Conservation (phyloP, 2,329 filamentous ascomycete species). For the Penicillium crustosum region DNA sequence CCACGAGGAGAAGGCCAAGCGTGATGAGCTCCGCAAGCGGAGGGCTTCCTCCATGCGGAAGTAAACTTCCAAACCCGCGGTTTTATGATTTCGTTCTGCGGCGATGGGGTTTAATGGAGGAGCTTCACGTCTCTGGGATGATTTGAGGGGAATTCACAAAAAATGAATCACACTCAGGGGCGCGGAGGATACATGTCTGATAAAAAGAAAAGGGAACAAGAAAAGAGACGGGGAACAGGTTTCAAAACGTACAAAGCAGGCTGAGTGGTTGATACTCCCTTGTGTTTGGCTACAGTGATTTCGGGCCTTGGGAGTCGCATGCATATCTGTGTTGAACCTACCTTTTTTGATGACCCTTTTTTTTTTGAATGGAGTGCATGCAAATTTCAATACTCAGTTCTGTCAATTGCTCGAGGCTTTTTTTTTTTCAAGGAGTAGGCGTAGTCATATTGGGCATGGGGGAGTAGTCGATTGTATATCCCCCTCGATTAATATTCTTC, state of each 20-base stretch:
- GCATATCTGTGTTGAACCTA: conserved; percentile 28
- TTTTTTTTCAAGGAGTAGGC: not conserved
- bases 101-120: conserved; percentile 36
- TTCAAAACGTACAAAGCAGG: conserved; percentile 20
- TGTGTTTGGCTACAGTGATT: conserved; percentile 20
- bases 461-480: not conserved
- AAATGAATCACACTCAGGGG: conserved; percentile 24
- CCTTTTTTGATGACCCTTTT: conserved; percentile 28
- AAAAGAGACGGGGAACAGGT: conserved; percentile 20
- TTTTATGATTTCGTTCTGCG: conserved; percentile 34
- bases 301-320: conserved; percentile 20
- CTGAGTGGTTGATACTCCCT: conserved; percentile 24
- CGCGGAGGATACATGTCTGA: conserved; percentile 27
- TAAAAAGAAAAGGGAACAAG: conserved; percentile 23
- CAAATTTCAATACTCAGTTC: conserved; percentile 26
- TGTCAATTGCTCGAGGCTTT: conserved; percentile 7
- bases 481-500: not conserved
- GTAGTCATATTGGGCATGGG: not conserved
- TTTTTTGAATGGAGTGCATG: conserved; percentile 31
- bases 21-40: conserved; percentile 93
- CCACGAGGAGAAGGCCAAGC: conserved; percentile 89
- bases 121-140: conserved; percentile 38
- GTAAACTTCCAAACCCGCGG: conserved; percentile 52
- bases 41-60: conserved; percentile 93
- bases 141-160: conserved; percentile 23